phyloP scores from a whole-genome alignment of 306 rosid species.

The Cicer arietinum region DNA sequence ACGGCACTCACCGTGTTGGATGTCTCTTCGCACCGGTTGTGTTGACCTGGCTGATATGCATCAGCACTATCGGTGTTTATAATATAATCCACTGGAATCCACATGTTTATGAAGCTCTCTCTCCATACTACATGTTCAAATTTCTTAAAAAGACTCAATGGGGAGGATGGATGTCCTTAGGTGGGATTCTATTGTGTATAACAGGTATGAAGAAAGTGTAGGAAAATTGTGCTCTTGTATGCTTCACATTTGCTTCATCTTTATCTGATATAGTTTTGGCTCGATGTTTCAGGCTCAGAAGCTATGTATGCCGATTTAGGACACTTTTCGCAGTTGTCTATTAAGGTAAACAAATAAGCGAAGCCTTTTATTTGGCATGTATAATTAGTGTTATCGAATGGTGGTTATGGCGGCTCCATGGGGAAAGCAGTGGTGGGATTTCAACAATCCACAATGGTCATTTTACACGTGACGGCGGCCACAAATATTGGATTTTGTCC shows the following conservation, averaged over 20 bases:
- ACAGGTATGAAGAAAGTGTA: slow-evolving; percentile 67
- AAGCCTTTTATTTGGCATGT: slow-evolving; percentile 24
- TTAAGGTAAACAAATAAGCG: slow-evolving; percentile 51
- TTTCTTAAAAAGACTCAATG: slow-evolving; percentile 81
- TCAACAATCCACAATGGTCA: too few species aligned
- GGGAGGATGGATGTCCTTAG: slow-evolving; percentile 96
- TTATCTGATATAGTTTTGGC: slow-evolving; percentile 45
- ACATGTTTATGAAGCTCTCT: slow-evolving; percentile 85
- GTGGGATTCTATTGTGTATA: slow-evolving; percentile 86
- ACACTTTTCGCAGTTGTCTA: slow-evolving; percentile 82
- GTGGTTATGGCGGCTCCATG: too few species aligned
- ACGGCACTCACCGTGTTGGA: slow-evolving; percentile 89
- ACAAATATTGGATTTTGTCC: too few species aligned
- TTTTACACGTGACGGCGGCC: too few species aligned
- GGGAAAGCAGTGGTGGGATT: too few species aligned
- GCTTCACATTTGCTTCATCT: slow-evolving; percentile 21
- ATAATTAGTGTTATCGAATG: too few species aligned
- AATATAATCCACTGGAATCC: slow-evolving; percentile 91
- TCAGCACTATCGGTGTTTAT: slow-evolving; percentile 83
- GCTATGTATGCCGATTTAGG: slow-evolving; percentile 98
- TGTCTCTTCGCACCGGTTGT: slow-evolving; percentile 91
- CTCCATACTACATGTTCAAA: slow-evolving; percentile 92
- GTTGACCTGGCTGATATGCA: slow-evolving; percentile 87
- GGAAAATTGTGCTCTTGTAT: slow-evolving; percentile 23
- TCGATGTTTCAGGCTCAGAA: slow-evolving; percentile 78